phyloP scores from a whole-genome alignment of 2,329 filamentous ascomycete species.

The Harringtonia aguacate region DNA sequence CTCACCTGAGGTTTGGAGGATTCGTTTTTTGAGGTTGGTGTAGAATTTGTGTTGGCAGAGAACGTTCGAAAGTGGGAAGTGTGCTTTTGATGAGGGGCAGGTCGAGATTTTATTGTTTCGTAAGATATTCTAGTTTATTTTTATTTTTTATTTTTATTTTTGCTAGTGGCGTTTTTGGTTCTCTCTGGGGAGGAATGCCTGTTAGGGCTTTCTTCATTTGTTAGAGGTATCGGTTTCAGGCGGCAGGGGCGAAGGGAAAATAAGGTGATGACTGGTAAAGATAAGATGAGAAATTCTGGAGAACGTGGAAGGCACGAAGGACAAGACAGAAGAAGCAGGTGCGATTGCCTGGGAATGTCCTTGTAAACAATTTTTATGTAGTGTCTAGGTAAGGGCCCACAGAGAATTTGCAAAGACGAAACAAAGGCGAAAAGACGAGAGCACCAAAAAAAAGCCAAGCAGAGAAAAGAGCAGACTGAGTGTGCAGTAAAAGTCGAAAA shows the following conservation, averaged over 20 bases:
- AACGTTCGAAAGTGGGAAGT: conserved; percentile 10
- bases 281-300: not conserved
- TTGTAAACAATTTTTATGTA: no score
- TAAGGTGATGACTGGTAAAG: not conserved
- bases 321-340: no score
- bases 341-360: no score
- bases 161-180: conserved; percentile 1
- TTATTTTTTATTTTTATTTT: conserved; percentile 7
- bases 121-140: conserved; percentile 6
- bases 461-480: no score
- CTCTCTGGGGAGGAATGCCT: not conserved
- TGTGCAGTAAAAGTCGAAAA: no score
- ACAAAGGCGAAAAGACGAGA: no score
- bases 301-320: not conserved
- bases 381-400: no score
- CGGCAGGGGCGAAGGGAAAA: conserved; percentile 1
- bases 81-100: conserved; percentile 10
- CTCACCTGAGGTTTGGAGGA: conserved; percentile 2
- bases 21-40: conserved; percentile 6
- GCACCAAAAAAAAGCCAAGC: no score
- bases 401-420: no score
- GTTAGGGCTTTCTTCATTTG: conserved; percentile 4
- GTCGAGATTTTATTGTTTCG: conserved; percentile 10
- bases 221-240: not conserved
- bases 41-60: conserved; percentile 2